Evolutionary conservation across 768 basidiomycete genomes (phyloP), one percentile per base, ranked within the genome.

Genomic region (Gyrodon lividus): DNA sequence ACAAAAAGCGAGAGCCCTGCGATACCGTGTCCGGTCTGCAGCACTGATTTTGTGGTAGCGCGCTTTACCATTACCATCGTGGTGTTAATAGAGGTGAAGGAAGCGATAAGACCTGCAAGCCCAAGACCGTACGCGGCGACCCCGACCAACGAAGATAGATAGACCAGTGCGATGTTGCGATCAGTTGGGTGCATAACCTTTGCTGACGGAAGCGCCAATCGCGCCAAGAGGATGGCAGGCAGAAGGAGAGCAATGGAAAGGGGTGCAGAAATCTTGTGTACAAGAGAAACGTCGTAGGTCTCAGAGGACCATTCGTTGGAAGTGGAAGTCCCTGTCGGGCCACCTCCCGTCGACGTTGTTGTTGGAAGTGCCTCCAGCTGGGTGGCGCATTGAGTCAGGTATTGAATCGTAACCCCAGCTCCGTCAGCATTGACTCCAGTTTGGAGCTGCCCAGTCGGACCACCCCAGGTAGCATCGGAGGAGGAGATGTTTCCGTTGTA

Each of bases 381-480:
- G 24, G 72, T 68, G 22, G 85, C 87, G 53, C 90, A 92, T 45
- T 75, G 65, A 9, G 76, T 71, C 56, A 90, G 60, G 63, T 82
- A 89, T 48, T 76, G 69, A 13, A 84, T 61, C 13, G 72, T 74
- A 22, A 91, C 90, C 2, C 89, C 87, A 26, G 79, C 69, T 12
- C 89, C 89, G 52, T 74, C 76, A 3, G 90, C 88, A 57, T 78
- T 70, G 42, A 82, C 48, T 23, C 90, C 89, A 1, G 79, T 77
- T 64, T 79, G 73, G 35, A 92, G 75, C 26, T 67, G 57, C 0
- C 89, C 90, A 52, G 78, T 66, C 5, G 86, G 83, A 59, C 77
- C 90, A 13, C 85, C 84, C 87, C 86, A 89, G 6, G 68, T 69
- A 50, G 76, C 67, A 44, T 75, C 73, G 2, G 82, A 77, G n/a